Base-by-base conservation (phyloP, 805 yeast species). In the Hanseniaspora nectarophila region DNA sequence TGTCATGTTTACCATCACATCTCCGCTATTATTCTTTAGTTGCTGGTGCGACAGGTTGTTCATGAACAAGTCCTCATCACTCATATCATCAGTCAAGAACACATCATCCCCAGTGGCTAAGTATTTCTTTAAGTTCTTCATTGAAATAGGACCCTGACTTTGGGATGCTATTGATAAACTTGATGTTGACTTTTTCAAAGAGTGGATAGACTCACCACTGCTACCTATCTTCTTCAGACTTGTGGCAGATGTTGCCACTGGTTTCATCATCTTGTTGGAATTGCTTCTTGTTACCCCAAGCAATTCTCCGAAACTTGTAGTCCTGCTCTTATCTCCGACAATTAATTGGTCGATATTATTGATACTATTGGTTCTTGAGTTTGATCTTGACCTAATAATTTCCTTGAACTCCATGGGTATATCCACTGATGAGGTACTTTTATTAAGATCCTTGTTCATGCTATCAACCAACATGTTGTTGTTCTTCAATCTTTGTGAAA, bases 131-230 rank as follows among this genome's bases (percentile, higher is more conserved):
- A 49, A 28, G 21, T 49, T 49, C 20, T 42, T 49, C 53, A 49
- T 42, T 2, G 53, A 32, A 5, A 49, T 82, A 82, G 67, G 85
- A 82, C 49, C 92, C 89, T n/a, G 18, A 9, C n/a, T 28, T 8
- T 29, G 44, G 4, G 53, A 42, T 13, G 28, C 35, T 5, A 31
- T 18, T 6, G 16, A 4, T 24, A 49, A 13, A 21, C 52, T 48
- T 18, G 45, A 39, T 5, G n/a, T 48, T 8, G 52, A 48, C 8
- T 18, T n/a, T 20, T 40, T 48, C 18, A 38, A 13, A 10, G 51
- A 47, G n/a, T 45, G 35, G 10, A 46, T 18, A 1, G 53, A 49
- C 15, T 49, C 53, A 29, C 42, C 8, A 21, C 53, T 49, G 31
- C 53, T 49, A 7, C 43, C 12, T 21, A 42, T 34, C n/a, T 49